Percentiles rank a stretch among this genome's conserved stretches.
phyloP scores from a whole-genome alignment of 2,329 filamentous ascomycete genomes.

The Colletotrichum tanaceti region DNA sequence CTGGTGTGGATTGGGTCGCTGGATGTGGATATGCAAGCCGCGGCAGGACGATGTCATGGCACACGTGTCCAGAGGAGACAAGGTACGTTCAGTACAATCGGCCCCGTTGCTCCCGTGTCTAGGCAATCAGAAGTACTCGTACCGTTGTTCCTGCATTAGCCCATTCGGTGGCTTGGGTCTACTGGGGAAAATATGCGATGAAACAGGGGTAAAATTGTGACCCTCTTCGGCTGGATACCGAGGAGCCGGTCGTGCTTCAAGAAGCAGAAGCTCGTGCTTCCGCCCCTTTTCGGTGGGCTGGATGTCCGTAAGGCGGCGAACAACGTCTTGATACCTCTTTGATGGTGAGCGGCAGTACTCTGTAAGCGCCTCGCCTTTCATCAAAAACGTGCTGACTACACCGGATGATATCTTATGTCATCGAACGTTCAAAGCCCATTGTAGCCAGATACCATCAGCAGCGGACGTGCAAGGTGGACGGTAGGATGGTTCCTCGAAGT shows the following conservation, averaged over 20 bases:
- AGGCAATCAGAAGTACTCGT: conserved; percentile 35
- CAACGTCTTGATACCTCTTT: neutral
- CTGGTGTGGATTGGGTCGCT: neutral
- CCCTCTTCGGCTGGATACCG: conserved; percentile 40
- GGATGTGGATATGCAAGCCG: neutral
- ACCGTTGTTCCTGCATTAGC: conserved; percentile 41
- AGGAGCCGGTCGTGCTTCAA: conserved; percentile 32
- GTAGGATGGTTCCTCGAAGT: conserved; percentile 14
- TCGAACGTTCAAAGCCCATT: neutral
- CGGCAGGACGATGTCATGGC: conserved; percentile 33
- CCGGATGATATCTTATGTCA: neutral
- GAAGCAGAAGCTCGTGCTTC: conserved; percentile 33
- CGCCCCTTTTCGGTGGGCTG: neutral
- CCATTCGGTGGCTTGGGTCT: conserved; percentile 34
- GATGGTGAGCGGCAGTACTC: neutral
- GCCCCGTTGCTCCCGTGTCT: neutral
- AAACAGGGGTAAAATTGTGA: conserved; percentile 41
- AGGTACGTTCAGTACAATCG: conserved; percentile 26
- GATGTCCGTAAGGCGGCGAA: neutral
- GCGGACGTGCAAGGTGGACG: conserved; percentile 3
- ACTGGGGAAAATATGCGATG: conserved; percentile 39
- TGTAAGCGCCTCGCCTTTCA: neutral
- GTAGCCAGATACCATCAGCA: conserved; percentile 16
- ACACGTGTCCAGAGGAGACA: conserved; percentile 30
- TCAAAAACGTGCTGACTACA: neutral